Conservation (phyloP, 306 rosid species). For the Inga leiocalycina region DNA sequence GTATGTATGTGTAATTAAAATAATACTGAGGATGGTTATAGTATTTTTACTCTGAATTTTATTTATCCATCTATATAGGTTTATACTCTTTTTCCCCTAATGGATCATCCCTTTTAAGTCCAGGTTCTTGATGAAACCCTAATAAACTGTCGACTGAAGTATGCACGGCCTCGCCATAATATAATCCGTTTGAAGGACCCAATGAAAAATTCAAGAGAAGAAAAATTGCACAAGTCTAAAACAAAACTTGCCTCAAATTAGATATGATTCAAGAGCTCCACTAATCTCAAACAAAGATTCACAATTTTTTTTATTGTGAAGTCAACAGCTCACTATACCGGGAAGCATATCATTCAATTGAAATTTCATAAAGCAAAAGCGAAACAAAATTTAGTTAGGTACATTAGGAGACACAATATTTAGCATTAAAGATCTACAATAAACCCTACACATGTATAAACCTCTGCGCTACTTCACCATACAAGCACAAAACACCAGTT, state of each 20-base stretch:
- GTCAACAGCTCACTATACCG: background rate
- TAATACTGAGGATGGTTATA: no score
- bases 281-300: background rate
- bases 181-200: background rate
- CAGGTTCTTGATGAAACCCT: no score
- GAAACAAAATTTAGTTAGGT: background rate
- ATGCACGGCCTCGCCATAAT: no score
- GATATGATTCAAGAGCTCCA: background rate
- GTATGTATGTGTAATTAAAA: no score
- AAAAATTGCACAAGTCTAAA: background rate
- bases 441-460: background rate
- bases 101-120: no score
- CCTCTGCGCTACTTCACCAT: background rate
- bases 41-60: no score
- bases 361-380: background rate
- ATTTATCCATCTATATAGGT: no score
- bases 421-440: background rate
- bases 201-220: background rate
- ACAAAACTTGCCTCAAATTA: background rate
- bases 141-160: no score
- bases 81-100: no score
- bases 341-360: background rate
- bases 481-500: background rate
- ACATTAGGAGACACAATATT: background rate
- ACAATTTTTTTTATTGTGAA: no score